Conservation (phyloP, 768 basidiomycete species). For the Epithele typhae region DNA sequence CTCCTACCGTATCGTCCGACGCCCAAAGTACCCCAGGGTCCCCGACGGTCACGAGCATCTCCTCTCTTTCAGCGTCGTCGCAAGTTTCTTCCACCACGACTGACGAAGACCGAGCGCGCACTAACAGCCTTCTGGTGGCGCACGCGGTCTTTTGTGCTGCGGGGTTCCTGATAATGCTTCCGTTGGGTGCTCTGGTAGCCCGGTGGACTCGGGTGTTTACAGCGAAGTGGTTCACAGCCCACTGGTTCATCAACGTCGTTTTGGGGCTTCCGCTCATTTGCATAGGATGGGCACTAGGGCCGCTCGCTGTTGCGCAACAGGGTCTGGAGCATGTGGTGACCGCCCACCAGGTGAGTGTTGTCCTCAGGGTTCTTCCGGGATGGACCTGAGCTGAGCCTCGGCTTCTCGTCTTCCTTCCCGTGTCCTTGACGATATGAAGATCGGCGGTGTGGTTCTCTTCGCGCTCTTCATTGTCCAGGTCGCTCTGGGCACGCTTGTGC, state of each 20-base stretch:
- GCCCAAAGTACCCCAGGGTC: too few relatives aligned
- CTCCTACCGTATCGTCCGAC: too few relatives aligned
- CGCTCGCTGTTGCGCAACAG: constrained; percentile 40
- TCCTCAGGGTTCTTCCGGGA: too few relatives aligned
- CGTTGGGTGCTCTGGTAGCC: constrained; percentile 48
- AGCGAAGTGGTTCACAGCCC: constrained; percentile 52
- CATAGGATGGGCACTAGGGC: constrained; percentile 45
- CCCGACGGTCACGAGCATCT: constrained; percentile 1
- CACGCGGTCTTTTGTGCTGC: constrained; percentile 50
- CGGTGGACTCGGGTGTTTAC: constrained; percentile 50
- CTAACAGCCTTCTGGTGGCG: constrained; percentile 35
- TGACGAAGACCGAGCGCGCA: neutral
- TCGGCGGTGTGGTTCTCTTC: constrained; percentile 49
- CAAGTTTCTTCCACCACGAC: constrained; percentile 19
- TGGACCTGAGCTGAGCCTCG: too few relatives aligned
- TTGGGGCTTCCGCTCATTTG: constrained; percentile 47
- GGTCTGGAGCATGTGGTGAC: constrained; percentile 41
- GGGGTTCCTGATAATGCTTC: constrained; percentile 55
- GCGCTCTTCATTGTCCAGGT: constrained; percentile 48
- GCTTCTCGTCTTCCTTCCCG: neutral
- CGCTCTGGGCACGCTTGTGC: constrained; percentile 49
- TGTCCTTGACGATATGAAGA: constrained; percentile 35
- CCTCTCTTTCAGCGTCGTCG: constrained; percentile 1
- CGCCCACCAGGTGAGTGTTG: constrained; percentile 41
- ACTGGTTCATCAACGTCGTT: constrained; percentile 45